Evolutionary conservation across 2,329 filamentous ascomycete genomes (phyloP).

Genomic region (Colletotrichum zoysiae): DNA sequence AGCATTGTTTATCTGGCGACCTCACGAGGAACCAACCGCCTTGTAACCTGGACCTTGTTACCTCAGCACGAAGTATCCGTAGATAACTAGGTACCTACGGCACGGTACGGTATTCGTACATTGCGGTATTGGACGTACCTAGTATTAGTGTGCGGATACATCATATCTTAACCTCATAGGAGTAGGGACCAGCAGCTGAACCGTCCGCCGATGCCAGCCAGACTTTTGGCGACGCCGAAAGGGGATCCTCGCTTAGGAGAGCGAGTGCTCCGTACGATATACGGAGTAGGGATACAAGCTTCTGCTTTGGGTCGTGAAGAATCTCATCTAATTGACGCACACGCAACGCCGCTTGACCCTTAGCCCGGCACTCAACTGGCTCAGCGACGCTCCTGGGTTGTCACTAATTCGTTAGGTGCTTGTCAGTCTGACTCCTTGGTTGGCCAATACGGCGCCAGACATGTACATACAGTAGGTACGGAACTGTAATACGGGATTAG

Average conservation of each 20-base stretch:
- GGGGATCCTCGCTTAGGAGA: constrained; percentile 12
- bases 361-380: neutral
- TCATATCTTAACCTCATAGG: neutral
- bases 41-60: no score
- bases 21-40: no score
- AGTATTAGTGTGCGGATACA: neutral
- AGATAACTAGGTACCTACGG: no score
- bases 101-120: no score
- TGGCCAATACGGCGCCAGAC: neutral
- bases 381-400: neutral
- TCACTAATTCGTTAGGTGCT: neutral
- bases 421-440: constrained; percentile 1
- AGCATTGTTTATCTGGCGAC: no score
- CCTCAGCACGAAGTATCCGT: no score
- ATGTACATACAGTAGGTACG: no score
- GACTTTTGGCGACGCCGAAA: neutral
- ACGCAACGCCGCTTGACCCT: neutral
- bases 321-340: constrained; percentile 9
- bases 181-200: constrained; percentile 32
- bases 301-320: constrained; percentile 14
- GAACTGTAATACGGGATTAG: neutral
- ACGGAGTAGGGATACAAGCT: neutral
- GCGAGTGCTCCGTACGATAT: neutral
- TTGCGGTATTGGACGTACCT: neutral
- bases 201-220: constrained; percentile 24